Base-by-base conservation (phyloP, 257 asterid genomes). In the Solanum ossicruentum region DNA sequence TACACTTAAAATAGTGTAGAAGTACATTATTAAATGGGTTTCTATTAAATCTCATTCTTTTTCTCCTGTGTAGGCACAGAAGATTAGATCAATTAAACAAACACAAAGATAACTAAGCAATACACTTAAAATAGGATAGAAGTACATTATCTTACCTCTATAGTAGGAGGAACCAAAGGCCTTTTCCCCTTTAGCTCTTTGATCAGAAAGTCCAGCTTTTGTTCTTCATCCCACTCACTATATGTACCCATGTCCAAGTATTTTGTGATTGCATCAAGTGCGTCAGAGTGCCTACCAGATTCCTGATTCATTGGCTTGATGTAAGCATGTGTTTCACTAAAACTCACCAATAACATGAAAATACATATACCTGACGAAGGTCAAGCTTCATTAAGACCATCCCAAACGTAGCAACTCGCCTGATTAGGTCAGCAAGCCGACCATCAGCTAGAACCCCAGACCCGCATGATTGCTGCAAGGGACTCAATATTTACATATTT, bases 351-450 rank as follows among this genome's bases (percentile, higher is more conserved):
- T 51, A 9, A 17, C 15, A 4, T 8, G 80, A 41, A 18, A 61
- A 86, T 71, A 81, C 83, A n/a, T 51, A 60, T 80, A 95, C 99
- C 99, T 95, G 99, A 82, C 99, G 98, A 85, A 96, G 97, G 90
- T 96, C 98, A 65, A 96, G 98, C 93, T 96, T 95, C 98, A 96
- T 93, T 75, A 95, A 88, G 72, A 92, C 98, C 97, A 96, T 96
- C 63, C 98, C 98, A 54, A 96, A 96, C 43, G 98, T 89, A 81
- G 96, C 91, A 82, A 93, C 98, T 77, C 98, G 98, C 85, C 99
- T 92, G 80, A 95, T 95, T 80, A 96, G 88, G 93, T 96, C 99
- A 85, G 93, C 92, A 85, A 96, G 92, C 61, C 99, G 89, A 43
- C 98, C 99, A 90, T 96, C 99, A 70, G 96, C 99, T 85, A 96